A percentile compares a stretch with the other conserved stretches of the same genome.
Conservation (phyloP, 257 asterid genomes). For the Salvia hispanica region DNA sequence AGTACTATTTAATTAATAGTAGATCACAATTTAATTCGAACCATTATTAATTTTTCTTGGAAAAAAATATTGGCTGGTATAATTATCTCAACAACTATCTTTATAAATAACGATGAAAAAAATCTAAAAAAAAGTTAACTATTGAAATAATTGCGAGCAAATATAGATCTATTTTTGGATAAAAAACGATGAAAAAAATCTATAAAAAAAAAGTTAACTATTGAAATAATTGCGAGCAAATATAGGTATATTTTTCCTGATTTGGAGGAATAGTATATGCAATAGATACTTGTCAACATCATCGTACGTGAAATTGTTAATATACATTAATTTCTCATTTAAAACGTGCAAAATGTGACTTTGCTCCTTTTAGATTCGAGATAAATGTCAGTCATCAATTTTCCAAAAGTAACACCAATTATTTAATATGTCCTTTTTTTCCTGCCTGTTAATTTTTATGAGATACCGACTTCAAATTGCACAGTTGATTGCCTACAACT, state of each 20-base stretch:
- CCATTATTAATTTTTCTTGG: too few relatives aligned
- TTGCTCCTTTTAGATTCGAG: background rate
- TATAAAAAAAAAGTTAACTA: background rate
- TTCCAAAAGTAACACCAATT: background rate
- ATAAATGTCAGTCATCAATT: background rate
- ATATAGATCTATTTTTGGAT: too few relatives aligned
- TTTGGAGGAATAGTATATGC: background rate
- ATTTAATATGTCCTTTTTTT: background rate
- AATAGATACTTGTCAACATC: constrained; percentile 11
- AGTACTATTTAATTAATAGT: too few relatives aligned
- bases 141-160: too few relatives aligned
- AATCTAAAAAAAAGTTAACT: too few relatives aligned
- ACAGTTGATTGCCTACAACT: background rate
- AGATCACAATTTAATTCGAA: too few relatives aligned
- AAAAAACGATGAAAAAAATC: too few relatives aligned
- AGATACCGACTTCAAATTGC: background rate
- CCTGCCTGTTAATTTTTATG: constrained; percentile 16
- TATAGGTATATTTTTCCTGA: background rate
- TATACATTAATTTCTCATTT: background rate
- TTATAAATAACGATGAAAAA: background rate
- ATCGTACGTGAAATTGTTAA: background rate
- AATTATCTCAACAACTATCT: background rate
- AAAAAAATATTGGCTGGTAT: background rate
- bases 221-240: background rate
- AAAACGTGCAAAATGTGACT: constrained; percentile 32